A percentile compares a stretch with the other conserved stretches of the same genome.
Conservation (phyloP, 352 stramenopile genomes). For the Chrysophaeum taylorii region DNA sequence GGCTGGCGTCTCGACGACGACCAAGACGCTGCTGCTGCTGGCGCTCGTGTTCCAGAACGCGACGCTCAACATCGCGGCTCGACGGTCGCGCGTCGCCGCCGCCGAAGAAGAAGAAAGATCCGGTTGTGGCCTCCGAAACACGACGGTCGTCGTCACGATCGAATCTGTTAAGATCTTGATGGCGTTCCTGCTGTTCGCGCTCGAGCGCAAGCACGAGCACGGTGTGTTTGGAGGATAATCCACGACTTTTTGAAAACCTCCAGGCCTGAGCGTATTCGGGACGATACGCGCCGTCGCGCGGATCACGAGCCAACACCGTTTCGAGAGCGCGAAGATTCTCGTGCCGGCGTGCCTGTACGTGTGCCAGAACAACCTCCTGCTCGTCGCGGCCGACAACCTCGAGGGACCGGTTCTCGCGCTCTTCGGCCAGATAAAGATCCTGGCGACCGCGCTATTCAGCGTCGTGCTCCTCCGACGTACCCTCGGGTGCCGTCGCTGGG, state of each 20-base stretch:
- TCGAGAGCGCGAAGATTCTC: not conserved
- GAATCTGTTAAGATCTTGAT: not conserved
- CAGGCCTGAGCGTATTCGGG: too few relatives aligned
- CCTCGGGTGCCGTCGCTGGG: slow-evolving; percentile 35
- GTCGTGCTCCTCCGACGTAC: slow-evolving; percentile 41
- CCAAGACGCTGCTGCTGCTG: not conserved
- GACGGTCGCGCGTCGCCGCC: slow-evolving; percentile 4
- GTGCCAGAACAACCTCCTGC: slow-evolving; percentile 81
- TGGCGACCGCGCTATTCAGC: slow-evolving; percentile 54
- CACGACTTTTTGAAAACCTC: not conserved
- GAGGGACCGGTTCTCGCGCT: slow-evolving; percentile 54
- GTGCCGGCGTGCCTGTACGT: slow-evolving; percentile 56
- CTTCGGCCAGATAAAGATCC: slow-evolving; percentile 56
- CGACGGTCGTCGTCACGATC: not conserved
- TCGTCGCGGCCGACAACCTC: slow-evolving; percentile 69
- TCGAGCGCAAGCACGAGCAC: not conserved
- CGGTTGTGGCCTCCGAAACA: not conserved
- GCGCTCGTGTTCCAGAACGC: slow-evolving; percentile 5
- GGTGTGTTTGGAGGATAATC: not conserved
- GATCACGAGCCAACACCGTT: not conserved
- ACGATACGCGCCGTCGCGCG: not conserved
- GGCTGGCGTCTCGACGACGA: too few relatives aligned
- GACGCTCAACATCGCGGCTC: not conserved
- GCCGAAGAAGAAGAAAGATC: not conserved
- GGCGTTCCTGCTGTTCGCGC: not conserved